Conservation (phyloP, 106 monocot genomes). For the Xerophyta viscosa region DNA sequence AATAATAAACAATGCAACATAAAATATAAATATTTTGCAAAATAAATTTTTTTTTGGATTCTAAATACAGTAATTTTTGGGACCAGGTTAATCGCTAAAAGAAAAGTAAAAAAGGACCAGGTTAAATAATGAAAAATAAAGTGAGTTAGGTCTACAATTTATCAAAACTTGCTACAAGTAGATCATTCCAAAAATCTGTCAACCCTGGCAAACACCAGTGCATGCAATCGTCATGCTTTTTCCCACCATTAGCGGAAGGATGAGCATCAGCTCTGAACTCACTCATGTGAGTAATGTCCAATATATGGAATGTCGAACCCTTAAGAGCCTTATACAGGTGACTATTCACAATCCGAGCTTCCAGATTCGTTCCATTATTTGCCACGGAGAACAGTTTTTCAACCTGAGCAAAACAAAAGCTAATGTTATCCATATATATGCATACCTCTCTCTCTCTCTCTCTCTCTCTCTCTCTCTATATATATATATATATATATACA, state of each 20-base stretch:
- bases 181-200: conserved; percentile 62
- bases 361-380: conserved; percentile 48
- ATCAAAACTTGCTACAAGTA: conserved; percentile 25
- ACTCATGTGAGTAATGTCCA: conserved; percentile 53
- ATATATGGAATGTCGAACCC: conserved; percentile 35
- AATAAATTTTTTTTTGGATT: too few species aligned
- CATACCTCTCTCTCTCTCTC: too few species aligned
- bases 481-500: too few species aligned
- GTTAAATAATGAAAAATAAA: too few species aligned
- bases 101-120: too few species aligned
- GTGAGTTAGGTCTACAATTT: background rate
- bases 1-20: too few species aligned
- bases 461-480: too few species aligned
- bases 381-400: conserved; percentile 47
- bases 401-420: conserved; percentile 26
- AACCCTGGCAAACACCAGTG: conserved; percentile 72
- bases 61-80: too few species aligned
- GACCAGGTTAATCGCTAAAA: too few species aligned
- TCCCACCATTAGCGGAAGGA: conserved; percentile 52
- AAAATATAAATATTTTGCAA: too few species aligned
- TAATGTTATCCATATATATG: too few species aligned
- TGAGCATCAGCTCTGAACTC: conserved; percentile 78
- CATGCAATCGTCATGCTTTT: conserved; percentile 83
- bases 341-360: conserved; percentile 44
- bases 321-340: conserved; percentile 42